Evolutionary conservation across 495 filamentous ascomycete genomes (phyloP).

Genomic region (Penicillium lividum): DNA sequence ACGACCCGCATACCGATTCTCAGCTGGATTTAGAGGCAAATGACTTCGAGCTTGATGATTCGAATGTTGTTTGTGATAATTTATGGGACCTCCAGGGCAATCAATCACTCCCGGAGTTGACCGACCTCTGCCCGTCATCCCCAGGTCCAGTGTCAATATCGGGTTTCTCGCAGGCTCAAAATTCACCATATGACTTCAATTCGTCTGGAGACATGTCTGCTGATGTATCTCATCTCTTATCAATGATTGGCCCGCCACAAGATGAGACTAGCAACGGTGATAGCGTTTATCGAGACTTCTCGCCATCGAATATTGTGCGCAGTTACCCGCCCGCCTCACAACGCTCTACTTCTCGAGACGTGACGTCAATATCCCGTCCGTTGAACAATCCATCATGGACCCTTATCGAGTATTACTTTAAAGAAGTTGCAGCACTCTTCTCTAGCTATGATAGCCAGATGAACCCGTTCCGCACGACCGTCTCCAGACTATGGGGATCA

Average conservation of each 20-base stretch:
- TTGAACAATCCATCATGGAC: constrained; percentile 53
- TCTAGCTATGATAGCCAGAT: constrained; percentile 60
- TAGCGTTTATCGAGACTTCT: constrained; percentile 34
- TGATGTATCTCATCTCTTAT: constrained; percentile 37
- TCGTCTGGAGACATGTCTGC: constrained; percentile 24
- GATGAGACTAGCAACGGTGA: constrained; percentile 20
- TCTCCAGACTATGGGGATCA: constrained; percentile 56
- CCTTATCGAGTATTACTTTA: constrained; percentile 62
- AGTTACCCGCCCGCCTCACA: constrained; percentile 35
- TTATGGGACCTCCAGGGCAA: constrained; percentile 39
- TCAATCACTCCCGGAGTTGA: constrained; percentile 37
- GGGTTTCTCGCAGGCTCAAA: constrained; percentile 19
- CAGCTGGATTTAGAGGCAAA: constrained; percentile 9
- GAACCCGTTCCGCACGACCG: constrained; percentile 58
- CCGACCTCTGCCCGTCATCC: constrained; percentile 34
- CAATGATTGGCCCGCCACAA: constrained; percentile 26
- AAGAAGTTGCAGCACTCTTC: constrained; percentile 57
- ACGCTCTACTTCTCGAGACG: constrained; percentile 25
- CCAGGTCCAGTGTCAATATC: constrained; percentile 16
- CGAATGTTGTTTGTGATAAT: constrained; percentile 31
- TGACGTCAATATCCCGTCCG: constrained; percentile 38
- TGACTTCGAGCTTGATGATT: constrained; percentile 22
- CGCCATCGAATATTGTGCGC: constrained; percentile 41
- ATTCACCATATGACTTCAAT: constrained; percentile 30
- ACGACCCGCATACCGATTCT: constrained; percentile 8